Evolutionary conservation across 306 rosid species (phyloP), one percentile per base, ranked within the genome.

Genomic region (Psophocarpus tetragonolobus): DNA sequence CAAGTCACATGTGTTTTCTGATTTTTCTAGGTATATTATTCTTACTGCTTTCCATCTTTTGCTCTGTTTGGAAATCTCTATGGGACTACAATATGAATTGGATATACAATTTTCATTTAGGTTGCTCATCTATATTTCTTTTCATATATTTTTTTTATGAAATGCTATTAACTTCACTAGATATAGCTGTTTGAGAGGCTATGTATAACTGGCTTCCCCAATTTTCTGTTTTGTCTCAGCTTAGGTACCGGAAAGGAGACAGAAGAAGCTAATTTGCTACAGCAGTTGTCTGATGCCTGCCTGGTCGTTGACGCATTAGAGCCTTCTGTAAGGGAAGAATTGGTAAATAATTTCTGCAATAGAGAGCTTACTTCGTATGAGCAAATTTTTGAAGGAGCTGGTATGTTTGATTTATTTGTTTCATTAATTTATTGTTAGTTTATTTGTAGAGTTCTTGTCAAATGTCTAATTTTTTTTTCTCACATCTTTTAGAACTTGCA

Each of bases 301-400:
- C 86, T 92, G 85, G 99, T 95, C 78, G 98, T 95, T 77, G 94
- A 95, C 86, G 97, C 99, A 61, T 85, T 95, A 74, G 99, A 95
- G 88, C 94, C 99, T 60, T 95, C 99, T 45, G 99, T 95, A 65
- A 89, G 92, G 84, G 99, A 95, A 87, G 99, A 95, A 84, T 83
- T 95, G 85, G 99, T 95, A 73, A 95, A 95, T 75, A 92, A 90
- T 82, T 95, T 95, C 81, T 95, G 98, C 85, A 91, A 86, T 81
- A 84, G 98, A 83, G 99, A 95, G 84, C 97, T 95, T 69, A 95
- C 98, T 54, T 92, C 99, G 2, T 92, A 95, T 62, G 98, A 95
- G 80, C 99, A 95, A 79, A 95, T 95, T 80, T 95, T 95, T 90
- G 99, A 95, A 87, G 99, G 98, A 91, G 94, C 99, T 64, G 99